phyloP scores from a whole-genome alignment of 2,329 filamentous ascomycete species.

The Ilyonectria robusta region DNA sequence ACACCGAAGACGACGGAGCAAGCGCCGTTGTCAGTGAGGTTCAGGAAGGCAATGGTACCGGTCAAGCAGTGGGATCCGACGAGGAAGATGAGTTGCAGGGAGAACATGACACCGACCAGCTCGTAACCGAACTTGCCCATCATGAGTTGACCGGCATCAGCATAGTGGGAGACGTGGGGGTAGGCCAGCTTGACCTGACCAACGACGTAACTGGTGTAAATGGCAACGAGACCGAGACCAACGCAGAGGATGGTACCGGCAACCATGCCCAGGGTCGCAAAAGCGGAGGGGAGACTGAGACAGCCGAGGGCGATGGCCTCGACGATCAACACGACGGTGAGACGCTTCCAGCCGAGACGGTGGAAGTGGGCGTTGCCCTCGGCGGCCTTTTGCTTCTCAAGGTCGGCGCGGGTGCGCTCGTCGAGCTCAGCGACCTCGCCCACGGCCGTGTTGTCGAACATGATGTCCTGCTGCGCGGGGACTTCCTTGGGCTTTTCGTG shows the following conservation, averaged over 20 bases:
- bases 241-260: conserved; percentile 61
- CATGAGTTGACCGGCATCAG: conserved; percentile 76
- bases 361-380: conserved; percentile 65
- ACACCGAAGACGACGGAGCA: conserved; percentile 63
- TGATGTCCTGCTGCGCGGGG: conserved; percentile 39
- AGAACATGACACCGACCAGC: conserved; percentile 72
- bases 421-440: conserved; percentile 57
- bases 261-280: conserved; percentile 68
- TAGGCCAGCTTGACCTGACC: conserved; percentile 64
- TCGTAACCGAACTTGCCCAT: conserved; percentile 73
- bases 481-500: conserved; percentile 25
- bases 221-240: conserved; percentile 61
- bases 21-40: conserved; percentile 69
- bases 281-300: conserved; percentile 65
- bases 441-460: conserved; percentile 45
- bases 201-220: conserved; percentile 63
- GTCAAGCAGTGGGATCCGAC: conserved; percentile 81
- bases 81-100: conserved; percentile 77
- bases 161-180: conserved; percentile 75
- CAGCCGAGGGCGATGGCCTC: conserved; percentile 70
- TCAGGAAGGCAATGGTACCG: conserved; percentile 78
- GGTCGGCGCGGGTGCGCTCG: conserved; percentile 52
- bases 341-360: conserved; percentile 69
- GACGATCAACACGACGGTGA: conserved; percentile 69
- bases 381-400: conserved; percentile 63